These are phyloP conservation scores for Beauveria sp. DNA, from an alignment of 2,329 filamentous ascomycete species.

Conservation along the genomic window DNA sequence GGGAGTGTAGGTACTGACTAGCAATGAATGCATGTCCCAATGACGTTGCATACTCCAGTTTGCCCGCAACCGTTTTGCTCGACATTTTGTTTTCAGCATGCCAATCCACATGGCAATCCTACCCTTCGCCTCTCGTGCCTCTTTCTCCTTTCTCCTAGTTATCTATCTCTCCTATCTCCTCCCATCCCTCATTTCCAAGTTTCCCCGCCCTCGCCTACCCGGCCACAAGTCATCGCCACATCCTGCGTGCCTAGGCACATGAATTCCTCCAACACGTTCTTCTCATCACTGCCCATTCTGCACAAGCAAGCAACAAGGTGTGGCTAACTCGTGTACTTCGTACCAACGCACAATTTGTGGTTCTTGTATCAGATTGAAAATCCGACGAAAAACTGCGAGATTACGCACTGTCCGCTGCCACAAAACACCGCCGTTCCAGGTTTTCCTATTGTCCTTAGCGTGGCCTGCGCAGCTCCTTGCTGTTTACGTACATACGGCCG, in stretches of 20 bases:
- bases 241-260: not conserved
- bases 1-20: too few relatives aligned
- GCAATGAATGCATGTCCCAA: not conserved
- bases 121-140: not conserved
- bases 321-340: not conserved
- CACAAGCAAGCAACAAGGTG: not conserved
- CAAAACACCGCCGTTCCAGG: not conserved
- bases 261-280: not conserved
- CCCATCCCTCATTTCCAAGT: not conserved
- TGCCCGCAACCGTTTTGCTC: constrained; percentile 3
- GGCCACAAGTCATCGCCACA: not conserved
- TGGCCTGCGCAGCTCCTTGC: not conserved
- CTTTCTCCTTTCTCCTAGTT: not conserved
- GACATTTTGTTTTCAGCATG: not conserved
- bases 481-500: not conserved
- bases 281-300: too few relatives aligned
- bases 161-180: too few relatives aligned
- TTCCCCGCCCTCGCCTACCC: not conserved
- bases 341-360: not conserved
- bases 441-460: not conserved
- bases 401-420: not conserved
- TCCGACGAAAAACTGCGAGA: not conserved
- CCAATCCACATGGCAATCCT: not conserved
- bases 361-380: not conserved
- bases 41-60: not conserved